Evolutionary conservation across 2,329 filamentous ascomycete species (phyloP).

Genomic region (Monilinia fructicola): DNA sequence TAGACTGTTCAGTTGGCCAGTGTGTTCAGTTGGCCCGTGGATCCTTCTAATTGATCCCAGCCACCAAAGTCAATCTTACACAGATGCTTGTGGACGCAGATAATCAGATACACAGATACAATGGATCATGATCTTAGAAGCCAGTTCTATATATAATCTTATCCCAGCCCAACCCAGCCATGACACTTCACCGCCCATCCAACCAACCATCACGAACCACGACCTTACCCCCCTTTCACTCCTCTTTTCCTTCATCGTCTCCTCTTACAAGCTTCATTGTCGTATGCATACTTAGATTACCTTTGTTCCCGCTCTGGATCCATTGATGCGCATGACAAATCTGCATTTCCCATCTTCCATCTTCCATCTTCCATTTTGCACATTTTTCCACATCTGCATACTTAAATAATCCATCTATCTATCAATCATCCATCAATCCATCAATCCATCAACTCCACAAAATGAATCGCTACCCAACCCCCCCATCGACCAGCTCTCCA

Average conservation of each 20-base stretch:
- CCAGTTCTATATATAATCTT: too few species aligned
- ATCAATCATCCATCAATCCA: not conserved
- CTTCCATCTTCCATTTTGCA: too few species aligned
- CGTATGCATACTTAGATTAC: not conserved
- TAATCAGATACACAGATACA: too few species aligned
- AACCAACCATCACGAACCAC: slow-evolving; percentile 13
- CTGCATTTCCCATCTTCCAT: not conserved
- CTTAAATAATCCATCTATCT: not conserved
- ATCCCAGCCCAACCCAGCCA: not conserved
- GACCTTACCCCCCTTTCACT: not conserved
- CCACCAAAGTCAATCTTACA: too few species aligned
- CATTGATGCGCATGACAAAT: not conserved
- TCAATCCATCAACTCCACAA: not conserved
- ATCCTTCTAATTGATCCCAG: too few species aligned
- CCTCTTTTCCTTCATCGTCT: not conserved
- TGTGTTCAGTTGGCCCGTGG: too few species aligned
- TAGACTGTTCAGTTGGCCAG: too few species aligned
- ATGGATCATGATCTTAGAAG: too few species aligned
- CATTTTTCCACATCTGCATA: not conserved
- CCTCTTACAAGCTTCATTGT: not conserved
- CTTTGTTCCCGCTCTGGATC: not conserved
- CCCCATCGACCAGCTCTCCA: slow-evolving; percentile 12
- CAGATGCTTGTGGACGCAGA: too few species aligned
- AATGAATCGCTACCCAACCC: slow-evolving; percentile 13
- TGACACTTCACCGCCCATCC: slow-evolving; percentile 10